A percentile compares a stretch with the other conserved stretches of the same genome.
phyloP scores from a whole-genome alignment of 2,329 filamentous ascomycete genomes.

The Boeremia exigua region DNA sequence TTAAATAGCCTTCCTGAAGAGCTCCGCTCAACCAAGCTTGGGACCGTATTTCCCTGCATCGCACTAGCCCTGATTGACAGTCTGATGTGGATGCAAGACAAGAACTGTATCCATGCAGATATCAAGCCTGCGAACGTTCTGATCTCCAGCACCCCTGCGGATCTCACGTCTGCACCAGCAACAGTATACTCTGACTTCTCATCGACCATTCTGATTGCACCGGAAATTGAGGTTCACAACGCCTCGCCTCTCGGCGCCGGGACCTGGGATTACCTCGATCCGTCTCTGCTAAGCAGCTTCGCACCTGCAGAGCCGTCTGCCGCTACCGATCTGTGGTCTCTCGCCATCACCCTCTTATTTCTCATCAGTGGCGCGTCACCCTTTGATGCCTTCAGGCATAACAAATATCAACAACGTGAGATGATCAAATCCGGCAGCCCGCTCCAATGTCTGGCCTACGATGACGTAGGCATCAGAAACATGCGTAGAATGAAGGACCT shows the following conservation, averaged over 20 bases:
- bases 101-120: conserved; percentile 52
- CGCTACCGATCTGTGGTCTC: conserved; percentile 52
- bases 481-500: conserved; percentile 40
- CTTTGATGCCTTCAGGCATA: conserved; percentile 48
- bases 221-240: conserved; percentile 17
- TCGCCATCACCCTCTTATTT: conserved; percentile 54
- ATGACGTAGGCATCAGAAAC: conserved; percentile 43
- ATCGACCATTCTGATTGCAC: conserved; percentile 37
- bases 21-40: conserved; percentile 44
- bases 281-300: conserved; percentile 32
- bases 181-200: conserved; percentile 55
- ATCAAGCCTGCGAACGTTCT: conserved; percentile 58
- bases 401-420: conserved; percentile 52
- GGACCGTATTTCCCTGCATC: conserved; percentile 49
- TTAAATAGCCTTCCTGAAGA: conserved; percentile 37
- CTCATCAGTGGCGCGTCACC: conserved; percentile 52
- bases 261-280: conserved; percentile 57
- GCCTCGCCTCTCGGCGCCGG: conserved; percentile 49
- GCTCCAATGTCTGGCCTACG: conserved; percentile 47
- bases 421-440: conserved; percentile 53
- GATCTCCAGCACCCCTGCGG: conserved; percentile 25
- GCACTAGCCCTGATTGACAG: conserved; percentile 49
- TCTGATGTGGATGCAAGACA: conserved; percentile 51
- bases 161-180: conserved; percentile 7
- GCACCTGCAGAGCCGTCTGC: conserved; percentile 38